Evolutionary conservation across 2,329 filamentous ascomycete genomes (phyloP), one percentile per base, ranked within the genome.

Genomic region (Colletotrichum sp.): DNA sequence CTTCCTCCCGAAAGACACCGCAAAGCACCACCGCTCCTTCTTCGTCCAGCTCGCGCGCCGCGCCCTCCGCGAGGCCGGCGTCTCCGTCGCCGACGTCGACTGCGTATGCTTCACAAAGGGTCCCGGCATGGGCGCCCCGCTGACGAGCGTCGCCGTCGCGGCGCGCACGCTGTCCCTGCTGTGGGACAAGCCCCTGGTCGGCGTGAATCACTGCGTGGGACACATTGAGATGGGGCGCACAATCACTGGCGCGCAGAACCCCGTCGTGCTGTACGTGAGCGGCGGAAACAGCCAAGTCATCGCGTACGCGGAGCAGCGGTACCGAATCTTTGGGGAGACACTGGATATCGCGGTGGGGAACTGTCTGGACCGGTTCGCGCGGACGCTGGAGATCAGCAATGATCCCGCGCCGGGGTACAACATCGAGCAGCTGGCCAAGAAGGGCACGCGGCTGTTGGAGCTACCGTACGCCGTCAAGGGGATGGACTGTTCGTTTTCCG

Each of bases 211-310:
- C 86, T 99, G 97, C 85, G 95, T 99, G 64, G 97, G 97, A 59
- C 97, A 99, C 86, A 99, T 99, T 81, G 97, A 99, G 88, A 99
- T 99, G 97, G 97, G 97, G 36, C 91, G 97, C 67, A 91, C 94
- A 76, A 98, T 99, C 83, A 99, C 97, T 6, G 95, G 95, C 75
- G 96, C 97, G 18, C 88, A 91, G 28, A 96, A 99, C 86, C 97
- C 97, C 0, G 96, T 99, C 44, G 97, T 99, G 64, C 89, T 99
- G 52, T 99, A 99, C 85, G 97, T 99, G 55, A 95, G 93, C 26
- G 97, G 97, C 77, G 97, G 97, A 75, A 99, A 99, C 88, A 98
- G 96, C 16, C 96, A 99, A 87, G 96, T 99, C 30, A 99, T 99
- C 79, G 97, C 97, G 63, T 99, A 99, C 87, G 96, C 95, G 44